phyloP scores from a whole-genome alignment of 2,329 filamentous ascomycete species.

The Talaromyces sp. region DNA sequence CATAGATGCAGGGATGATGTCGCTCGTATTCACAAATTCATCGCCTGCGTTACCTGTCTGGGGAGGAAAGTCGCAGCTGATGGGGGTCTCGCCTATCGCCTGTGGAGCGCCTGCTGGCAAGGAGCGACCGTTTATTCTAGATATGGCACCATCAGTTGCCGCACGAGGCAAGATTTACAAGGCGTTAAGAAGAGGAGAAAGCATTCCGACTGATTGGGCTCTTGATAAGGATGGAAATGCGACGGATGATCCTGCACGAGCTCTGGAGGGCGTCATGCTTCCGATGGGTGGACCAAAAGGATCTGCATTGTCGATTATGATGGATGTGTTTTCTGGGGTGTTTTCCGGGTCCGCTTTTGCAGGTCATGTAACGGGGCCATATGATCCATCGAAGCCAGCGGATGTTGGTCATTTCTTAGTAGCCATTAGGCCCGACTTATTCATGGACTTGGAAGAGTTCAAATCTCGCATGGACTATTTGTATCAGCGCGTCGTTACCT shows the following conservation, averaged over 20 bases:
- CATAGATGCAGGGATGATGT: slow-evolving; percentile 67
- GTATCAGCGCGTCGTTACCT: slow-evolving; percentile 52
- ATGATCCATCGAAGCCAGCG: slow-evolving; percentile 64
- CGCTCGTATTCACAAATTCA: slow-evolving; percentile 67
- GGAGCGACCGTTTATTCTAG: slow-evolving; percentile 55
- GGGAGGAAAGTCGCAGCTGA: slow-evolving; percentile 64
- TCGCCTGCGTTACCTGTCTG: slow-evolving; percentile 69
- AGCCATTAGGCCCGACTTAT: slow-evolving; percentile 69
- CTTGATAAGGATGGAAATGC: slow-evolving; percentile 64
- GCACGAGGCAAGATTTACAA: slow-evolving; percentile 47
- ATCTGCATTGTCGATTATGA: slow-evolving; percentile 73
- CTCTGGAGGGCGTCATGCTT: slow-evolving; percentile 74
- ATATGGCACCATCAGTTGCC: slow-evolving; percentile 47
- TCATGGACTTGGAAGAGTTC: slow-evolving; percentile 68
- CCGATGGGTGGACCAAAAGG: slow-evolving; percentile 85
- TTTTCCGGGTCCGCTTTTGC: slow-evolving; percentile 75
- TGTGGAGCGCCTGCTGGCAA: slow-evolving; percentile 68
- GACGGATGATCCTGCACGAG: slow-evolving; percentile 68
- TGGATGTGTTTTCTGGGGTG: slow-evolving; percentile 81
- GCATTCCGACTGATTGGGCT: slow-evolving; percentile 60
- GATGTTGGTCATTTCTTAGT: slow-evolving; percentile 73
- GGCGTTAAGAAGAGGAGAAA: slow-evolving; percentile 41
- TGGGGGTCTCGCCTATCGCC: slow-evolving; percentile 70
- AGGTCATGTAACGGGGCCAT: slow-evolving; percentile 70
- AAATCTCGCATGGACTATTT: slow-evolving; percentile 57